phyloP scores from a whole-genome alignment of 1,284 basidiomycete genomes.

The Anthracocystis walkeri region DNA sequence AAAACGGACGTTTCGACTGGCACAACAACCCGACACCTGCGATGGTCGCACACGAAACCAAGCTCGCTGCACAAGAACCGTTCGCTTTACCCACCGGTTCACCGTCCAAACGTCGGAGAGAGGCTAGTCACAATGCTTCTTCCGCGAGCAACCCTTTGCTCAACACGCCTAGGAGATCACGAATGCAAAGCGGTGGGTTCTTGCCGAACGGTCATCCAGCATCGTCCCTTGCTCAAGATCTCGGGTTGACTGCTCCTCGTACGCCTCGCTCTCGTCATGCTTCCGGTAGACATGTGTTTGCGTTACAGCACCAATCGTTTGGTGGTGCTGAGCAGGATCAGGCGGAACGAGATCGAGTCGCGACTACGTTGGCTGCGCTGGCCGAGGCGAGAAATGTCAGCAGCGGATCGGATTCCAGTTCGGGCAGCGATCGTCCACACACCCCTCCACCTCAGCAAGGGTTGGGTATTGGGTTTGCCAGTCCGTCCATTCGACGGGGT shows the following conservation, averaged over 20 bases:
- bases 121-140: constrained; percentile 29
- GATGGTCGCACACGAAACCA: constrained; percentile 39
- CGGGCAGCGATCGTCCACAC: constrained; percentile 24
- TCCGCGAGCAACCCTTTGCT: constrained; percentile 10
- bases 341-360: constrained; percentile 46
- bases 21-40: constrained; percentile 52
- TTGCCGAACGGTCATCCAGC: constrained; percentile 59
- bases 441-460: constrained; percentile 17
- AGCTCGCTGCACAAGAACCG: constrained; percentile 20
- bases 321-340: constrained; percentile 37
- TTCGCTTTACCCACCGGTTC: constrained; percentile 41
- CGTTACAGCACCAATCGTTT: constrained; percentile 9
- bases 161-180: constrained; percentile 19
- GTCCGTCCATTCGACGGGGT: constrained; percentile 20
- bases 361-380: constrained; percentile 36
- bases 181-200: constrained; percentile 46
- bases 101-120: constrained; percentile 34
- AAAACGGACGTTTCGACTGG: constrained; percentile 48
- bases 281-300: constrained; percentile 27
- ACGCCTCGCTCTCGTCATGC: constrained; percentile 51
- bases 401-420: constrained; percentile 33
- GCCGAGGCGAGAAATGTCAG: constrained; percentile 28
- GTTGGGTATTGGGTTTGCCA: constrained; percentile 22
- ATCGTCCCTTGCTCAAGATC: constrained; percentile 56
- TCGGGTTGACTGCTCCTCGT: constrained; percentile 45